Evolutionary conservation across 306 rosid species (phyloP), one percentile per base, ranked within the genome.

Genomic region (Rubus parviflorus): DNA sequence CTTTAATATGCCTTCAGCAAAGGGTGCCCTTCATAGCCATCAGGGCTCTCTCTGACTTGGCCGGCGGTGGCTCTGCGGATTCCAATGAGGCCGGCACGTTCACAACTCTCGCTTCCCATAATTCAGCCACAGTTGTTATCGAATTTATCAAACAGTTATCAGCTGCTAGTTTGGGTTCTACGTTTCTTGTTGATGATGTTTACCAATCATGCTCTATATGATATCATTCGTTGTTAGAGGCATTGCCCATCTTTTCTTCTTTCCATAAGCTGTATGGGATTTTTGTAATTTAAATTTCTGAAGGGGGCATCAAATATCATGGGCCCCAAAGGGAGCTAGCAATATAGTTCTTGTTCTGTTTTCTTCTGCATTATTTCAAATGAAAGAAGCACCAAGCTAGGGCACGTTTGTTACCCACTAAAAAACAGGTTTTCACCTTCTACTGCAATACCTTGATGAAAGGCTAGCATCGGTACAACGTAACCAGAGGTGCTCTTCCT

Each of bases 1-100:
- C 89, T 25, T 35, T 75, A n/a, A n/a, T 53, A 19, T 72, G 66
- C 16, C 65, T 53, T 37, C 76, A 72, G 76, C 76, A 72, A 72
- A 72, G 76, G 65, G 65, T 72, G 37, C 76, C 76, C 43, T 72
- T 72, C 76, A 72, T 72, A 19, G 76, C 64, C 40, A 53, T 53
- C 65, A 40, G 66, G 35, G 16, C 51, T 7, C 65, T 72, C 40
- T 53, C 76, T 19, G 61, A 43, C 25, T 72, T 40, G 64, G 43
- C 49, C 8, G 22, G 65, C 3, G 19, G 65, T 40, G 65, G 64
- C 48, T 72, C 65, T 7, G n/a, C 40, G 13, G 66, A 73, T 22
- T 46, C 67, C 3, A 22, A 22, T 4, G 76, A 54, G 76, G 52
- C 66, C 22, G 52, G 9, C 52, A 41, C 60, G 5, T 72, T 72